A percentile compares a stretch with the other conserved stretches of the same genome.
Conservation (phyloP, 2,329 filamentous ascomycete species). For the Neopestalotiopsis rosae region DNA sequence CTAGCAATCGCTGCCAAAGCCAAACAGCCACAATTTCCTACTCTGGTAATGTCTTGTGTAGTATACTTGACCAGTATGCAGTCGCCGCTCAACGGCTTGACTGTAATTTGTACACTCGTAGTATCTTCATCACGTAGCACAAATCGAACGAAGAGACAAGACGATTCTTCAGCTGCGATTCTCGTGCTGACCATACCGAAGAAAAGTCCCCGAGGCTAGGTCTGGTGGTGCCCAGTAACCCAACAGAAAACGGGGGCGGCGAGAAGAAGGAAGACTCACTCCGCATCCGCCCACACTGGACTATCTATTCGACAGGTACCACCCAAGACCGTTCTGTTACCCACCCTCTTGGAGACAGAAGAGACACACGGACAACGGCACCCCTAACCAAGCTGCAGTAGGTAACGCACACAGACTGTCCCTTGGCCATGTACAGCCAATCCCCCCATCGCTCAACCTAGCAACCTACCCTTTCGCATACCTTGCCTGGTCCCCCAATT, state of each 20-base stretch:
- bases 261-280: not conserved
- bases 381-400: not conserved
- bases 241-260: not conserved
- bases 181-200: not conserved
- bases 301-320: conserved; percentile 1
- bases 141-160: not conserved
- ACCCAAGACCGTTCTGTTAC: not conserved
- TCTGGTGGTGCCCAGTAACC: not conserved
- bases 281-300: not conserved
- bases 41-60: not conserved
- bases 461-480: not conserved
- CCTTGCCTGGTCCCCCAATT: not conserved
- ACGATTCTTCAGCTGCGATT: not conserved
- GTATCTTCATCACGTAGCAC: not conserved
- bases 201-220: not conserved
- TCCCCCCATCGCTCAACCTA: not conserved
- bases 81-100: not conserved
- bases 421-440: not conserved
- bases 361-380: not conserved
- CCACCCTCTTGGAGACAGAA: not conserved
- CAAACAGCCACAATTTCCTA: conserved; percentile 1
- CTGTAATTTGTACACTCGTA: not conserved
- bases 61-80: not conserved
- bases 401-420: not conserved
- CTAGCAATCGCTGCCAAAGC: not conserved